phyloP scores from a whole-genome alignment of 2,329 filamentous ascomycete genomes.

The Kalaharituber pfeilii region DNA sequence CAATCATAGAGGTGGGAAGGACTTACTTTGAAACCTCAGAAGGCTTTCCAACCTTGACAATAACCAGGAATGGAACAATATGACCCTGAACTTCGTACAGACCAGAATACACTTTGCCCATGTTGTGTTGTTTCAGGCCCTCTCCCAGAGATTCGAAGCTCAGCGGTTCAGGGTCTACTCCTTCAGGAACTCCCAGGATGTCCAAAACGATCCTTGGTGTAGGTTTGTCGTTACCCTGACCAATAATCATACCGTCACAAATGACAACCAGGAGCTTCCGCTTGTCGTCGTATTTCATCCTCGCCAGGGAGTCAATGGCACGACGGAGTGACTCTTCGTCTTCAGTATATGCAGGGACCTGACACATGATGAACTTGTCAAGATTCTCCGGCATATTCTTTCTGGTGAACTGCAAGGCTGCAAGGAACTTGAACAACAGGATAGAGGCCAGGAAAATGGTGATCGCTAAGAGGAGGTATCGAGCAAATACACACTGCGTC shows the following conservation, averaged over 20 bases:
- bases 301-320: slow-evolving; percentile 86
- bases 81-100: slow-evolving; percentile 95
- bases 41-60: slow-evolving; percentile 85
- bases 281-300: slow-evolving; percentile 97
- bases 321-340: slow-evolving; percentile 93
- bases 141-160: slow-evolving; percentile 95
- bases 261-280: slow-evolving; percentile 84
- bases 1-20: slow-evolving; percentile 1
- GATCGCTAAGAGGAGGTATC: slow-evolving; percentile 75
- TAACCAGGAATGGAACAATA: slow-evolving; percentile 90
- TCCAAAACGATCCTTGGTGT: slow-evolving; percentile 93
- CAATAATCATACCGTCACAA: slow-evolving; percentile 98
- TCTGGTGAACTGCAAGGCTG: slow-evolving; percentile 78
- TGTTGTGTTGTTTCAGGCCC: slow-evolving; percentile 94
- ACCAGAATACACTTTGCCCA: slow-evolving; percentile 97
- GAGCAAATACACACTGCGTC: slow-evolving; percentile 64
- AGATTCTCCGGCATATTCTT: slow-evolving; percentile 90
- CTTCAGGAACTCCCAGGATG: slow-evolving; percentile 86
- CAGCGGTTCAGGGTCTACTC: slow-evolving; percentile 82
- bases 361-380: slow-evolving; percentile 96
- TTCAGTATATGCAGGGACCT: slow-evolving; percentile 94
- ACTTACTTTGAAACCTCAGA: slow-evolving; percentile 42
- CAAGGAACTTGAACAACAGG: slow-evolving; percentile 91
- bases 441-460: slow-evolving; percentile 63
- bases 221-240: slow-evolving; percentile 89